phyloP scores from a whole-genome alignment of 1,139 yeast species.

The Pichia sp. region DNA sequence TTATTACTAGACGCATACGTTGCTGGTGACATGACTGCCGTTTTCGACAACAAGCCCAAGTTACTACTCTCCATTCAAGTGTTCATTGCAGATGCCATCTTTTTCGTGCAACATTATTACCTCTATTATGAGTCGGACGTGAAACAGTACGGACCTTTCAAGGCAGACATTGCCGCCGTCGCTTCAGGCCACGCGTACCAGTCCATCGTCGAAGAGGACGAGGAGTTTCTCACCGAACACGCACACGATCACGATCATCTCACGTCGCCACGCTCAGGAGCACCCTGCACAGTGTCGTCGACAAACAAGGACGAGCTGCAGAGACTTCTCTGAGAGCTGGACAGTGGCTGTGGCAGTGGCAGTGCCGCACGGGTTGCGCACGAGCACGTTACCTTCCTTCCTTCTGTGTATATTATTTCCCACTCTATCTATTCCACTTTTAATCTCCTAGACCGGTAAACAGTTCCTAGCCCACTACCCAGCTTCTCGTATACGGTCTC shows the following conservation, averaged over 20 bases:
- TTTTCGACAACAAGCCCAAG: conserved; percentile 26
- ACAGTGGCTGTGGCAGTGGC: too few relatives aligned
- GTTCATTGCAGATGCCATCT: conserved; percentile 21
- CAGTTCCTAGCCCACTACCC: too few relatives aligned
- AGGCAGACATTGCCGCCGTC: conserved; percentile 2
- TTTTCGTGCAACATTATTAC: conserved; percentile 26
- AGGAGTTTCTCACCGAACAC: conserved; percentile 24
- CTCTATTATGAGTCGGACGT: conserved; percentile 22
- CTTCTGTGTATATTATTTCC: too few relatives aligned
- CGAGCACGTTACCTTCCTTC: too few relatives aligned
- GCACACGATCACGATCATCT: conserved; percentile 26
- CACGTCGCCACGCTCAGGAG: conserved; percentile 10
- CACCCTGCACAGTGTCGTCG: neutral
- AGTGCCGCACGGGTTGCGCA: too few relatives aligned
- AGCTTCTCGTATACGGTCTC: too few relatives aligned
- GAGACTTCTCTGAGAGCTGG: too few relatives aligned
- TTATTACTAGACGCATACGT: conserved; percentile 23
- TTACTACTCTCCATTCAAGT: conserved; percentile 26
- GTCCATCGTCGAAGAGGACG: conserved; percentile 25
- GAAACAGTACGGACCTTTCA: conserved; percentile 15
- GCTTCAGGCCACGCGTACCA: too few relatives aligned
- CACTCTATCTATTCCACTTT: too few relatives aligned
- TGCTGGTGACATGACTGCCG: conserved; percentile 17
- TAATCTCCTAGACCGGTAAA: too few relatives aligned
- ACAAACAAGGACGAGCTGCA: conserved; percentile 19